A percentile compares a stretch with the other conserved stretches of the same genome.
These are phyloP conservation scores for Imleria badia DNA, from an alignment of 768 basidiomycete species.

Conservation along the genomic window DNA sequence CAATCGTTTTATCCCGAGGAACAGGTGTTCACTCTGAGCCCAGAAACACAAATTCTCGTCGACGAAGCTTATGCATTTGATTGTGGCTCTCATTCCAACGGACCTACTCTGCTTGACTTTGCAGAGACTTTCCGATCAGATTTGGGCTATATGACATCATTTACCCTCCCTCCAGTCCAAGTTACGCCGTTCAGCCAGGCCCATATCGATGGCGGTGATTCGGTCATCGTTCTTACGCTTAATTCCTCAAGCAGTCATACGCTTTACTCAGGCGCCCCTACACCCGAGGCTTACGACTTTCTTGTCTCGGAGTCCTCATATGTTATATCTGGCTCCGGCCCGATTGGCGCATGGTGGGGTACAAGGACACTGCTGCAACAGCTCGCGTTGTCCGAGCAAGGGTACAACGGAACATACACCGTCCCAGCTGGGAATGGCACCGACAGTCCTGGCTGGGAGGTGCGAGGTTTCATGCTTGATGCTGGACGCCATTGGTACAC, in stretches of 20 bases:
- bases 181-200: conserved; percentile 11
- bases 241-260: conserved; percentile 24
- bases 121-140: conserved; percentile 39
- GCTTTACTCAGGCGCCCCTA: conserved; percentile 37
- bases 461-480: conserved; percentile 48
- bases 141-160: conserved; percentile 33
- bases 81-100: conserved; percentile 9
- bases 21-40: conserved; percentile 29
- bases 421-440: conserved; percentile 36
- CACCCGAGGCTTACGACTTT: conserved; percentile 42
- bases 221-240: conserved; percentile 35
- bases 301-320: conserved; percentile 28
- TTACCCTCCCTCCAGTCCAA: conserved; percentile 23
- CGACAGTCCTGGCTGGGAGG: conserved; percentile 45
- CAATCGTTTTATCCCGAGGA: conserved; percentile 30
- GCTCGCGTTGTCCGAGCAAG: conserved; percentile 25
- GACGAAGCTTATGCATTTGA: conserved; percentile 27
- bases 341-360: conserved; percentile 46
- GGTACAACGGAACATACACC: conserved; percentile 4
- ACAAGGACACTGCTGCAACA: conserved; percentile 45
- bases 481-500: conserved; percentile 46
- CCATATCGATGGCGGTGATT: background rate
- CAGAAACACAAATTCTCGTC: conserved; percentile 37
- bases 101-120: conserved; percentile 35
- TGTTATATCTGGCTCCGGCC: conserved; percentile 33